A percentile compares a stretch with the other conserved stretches of the same genome.
These are phyloP conservation scores for Saccharomycopsis fibuligera DNA, from an alignment of 805 yeast species.

Conservation along the genomic window DNA sequence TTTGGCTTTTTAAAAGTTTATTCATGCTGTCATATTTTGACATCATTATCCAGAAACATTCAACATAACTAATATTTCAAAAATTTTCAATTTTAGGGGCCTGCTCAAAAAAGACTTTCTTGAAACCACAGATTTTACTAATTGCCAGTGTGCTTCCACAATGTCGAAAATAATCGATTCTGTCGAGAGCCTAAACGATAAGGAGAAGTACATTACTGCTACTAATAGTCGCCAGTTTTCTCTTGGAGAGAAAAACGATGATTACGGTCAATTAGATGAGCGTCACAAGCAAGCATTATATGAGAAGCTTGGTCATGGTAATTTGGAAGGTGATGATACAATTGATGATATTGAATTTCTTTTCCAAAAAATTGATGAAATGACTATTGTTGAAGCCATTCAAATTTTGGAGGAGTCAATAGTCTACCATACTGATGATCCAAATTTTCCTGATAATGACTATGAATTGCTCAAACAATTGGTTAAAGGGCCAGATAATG, in stretches of 20 bases:
- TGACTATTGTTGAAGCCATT: conserved; percentile 35
- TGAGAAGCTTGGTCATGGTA: conserved; percentile 23
- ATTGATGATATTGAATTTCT: conserved; percentile 23
- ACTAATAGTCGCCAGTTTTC: not conserved
- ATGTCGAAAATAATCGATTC: no score
- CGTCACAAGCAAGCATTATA: conserved; percentile 25
- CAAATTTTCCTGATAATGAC: conserved; percentile 37
- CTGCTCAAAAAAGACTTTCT: no score
- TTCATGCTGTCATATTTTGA: no score
- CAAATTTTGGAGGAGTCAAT: conserved; percentile 35
- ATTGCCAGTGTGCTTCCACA: no score
- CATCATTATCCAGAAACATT: no score
- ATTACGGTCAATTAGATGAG: conserved; percentile 22
- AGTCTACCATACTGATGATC: conserved; percentile 40
- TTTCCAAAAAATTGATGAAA: conserved; percentile 33
- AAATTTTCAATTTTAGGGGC: no score
- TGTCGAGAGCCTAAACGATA: no score
- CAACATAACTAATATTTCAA: no score
- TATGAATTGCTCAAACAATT: conserved; percentile 31
- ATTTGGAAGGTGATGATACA: conserved; percentile 10
- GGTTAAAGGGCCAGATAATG: conserved; percentile 25
- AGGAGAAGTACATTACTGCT: not conserved
- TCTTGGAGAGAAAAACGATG: not conserved
- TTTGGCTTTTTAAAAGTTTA: no score
- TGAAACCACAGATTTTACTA: no score